Base-by-base conservation (phyloP, 306 rosid species). In the Ochetophila trinervis region DNA sequence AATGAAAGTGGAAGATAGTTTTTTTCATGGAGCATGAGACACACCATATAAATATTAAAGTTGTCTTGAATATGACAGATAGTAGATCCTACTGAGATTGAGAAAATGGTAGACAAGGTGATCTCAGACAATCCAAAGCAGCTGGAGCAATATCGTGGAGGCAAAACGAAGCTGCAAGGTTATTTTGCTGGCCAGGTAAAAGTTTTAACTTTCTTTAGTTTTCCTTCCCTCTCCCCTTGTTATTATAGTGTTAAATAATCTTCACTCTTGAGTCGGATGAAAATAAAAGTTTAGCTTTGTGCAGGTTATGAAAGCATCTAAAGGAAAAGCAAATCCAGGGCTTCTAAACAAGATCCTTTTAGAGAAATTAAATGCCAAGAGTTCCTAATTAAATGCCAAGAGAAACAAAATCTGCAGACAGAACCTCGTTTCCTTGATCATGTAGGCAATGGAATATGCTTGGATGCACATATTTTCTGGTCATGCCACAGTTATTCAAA, bases 261-360 rank as follows among this genome's bases (percentile, higher is more conserved):
- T 47, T 11, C 21, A 5, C 16, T 18, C n/a, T 62, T 54, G 8
- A 21, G 56, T 27, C 23, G 34, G 68, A 69, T 47, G 35, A 42
- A 71, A 22, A 45, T 52, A 70, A 47, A 32, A 8, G 2, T 37
- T 52, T 78, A 51, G 54, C 60, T 14, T 55, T 53, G 7, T 71
- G 73, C 81, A 92, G 96, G 75, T 84, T 24, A 93, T 89, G 99
- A 93, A 93, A 74, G 76, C 58, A 64, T 93, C 99, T 22, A 93
- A 90, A 83, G 99, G 97, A 59, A 93, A 93, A 81, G 96, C 99
- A 78, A 93, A 87, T 74, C 97, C 99, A 0, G 86, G 86, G 69
- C 76, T 93, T 51, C 77, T 93, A 24, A 93, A 86, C 90, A 90
- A 86, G 85, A 86, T 93, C 64, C 97, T 93, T 51, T 58, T 84